phyloP scores from a whole-genome alignment of 148 eudicot genomes.

The Nepenthes mirabilis region DNA sequence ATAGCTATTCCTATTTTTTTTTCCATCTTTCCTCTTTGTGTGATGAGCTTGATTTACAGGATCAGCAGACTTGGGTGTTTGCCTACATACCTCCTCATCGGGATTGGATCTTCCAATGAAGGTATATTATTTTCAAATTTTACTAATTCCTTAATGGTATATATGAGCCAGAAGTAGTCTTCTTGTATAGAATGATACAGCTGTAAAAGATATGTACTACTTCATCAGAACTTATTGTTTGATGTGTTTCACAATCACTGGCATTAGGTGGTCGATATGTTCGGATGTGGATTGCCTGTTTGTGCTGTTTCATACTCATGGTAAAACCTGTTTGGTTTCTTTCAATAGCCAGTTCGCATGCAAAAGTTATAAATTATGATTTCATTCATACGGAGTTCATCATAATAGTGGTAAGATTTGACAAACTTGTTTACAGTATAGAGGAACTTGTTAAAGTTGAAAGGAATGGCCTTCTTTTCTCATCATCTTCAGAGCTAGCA shows the following conservation, averaged over 20 bases:
- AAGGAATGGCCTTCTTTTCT: conserved; percentile 86
- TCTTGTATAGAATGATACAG: not conserved
- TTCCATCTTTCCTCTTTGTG: not conserved
- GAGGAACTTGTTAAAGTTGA: conserved; percentile 91
- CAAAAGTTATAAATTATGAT: not conserved
- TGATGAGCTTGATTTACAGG: conserved; percentile 29
- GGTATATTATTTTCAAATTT: conserved; percentile 24
- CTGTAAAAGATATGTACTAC: not conserved
- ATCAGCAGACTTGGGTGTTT: conserved; percentile 94
- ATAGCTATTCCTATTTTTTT: not conserved
- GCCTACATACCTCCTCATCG: conserved; percentile 95
- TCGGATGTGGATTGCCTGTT: conserved; percentile 98
- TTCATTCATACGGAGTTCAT: not conserved
- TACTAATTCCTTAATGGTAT: not conserved
- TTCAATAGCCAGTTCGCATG: not conserved
- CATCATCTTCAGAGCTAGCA: conserved; percentile 86
- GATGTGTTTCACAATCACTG: conserved; percentile 1
- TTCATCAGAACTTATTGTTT: not conserved
- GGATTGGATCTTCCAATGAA: conserved; percentile 99
- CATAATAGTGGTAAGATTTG: not conserved
- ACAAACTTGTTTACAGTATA: conserved; percentile 34
- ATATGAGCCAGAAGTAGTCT: too few species aligned
- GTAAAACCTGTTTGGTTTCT: conserved; percentile 22
- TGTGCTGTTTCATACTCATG: conserved; percentile 97
- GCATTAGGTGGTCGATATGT: conserved; percentile 93